Percentiles rank a stretch among this genome's conserved stretches.
Conservation (phyloP, 2,329 filamentous ascomycete species). For the Colletotrichum cordylinicola region DNA sequence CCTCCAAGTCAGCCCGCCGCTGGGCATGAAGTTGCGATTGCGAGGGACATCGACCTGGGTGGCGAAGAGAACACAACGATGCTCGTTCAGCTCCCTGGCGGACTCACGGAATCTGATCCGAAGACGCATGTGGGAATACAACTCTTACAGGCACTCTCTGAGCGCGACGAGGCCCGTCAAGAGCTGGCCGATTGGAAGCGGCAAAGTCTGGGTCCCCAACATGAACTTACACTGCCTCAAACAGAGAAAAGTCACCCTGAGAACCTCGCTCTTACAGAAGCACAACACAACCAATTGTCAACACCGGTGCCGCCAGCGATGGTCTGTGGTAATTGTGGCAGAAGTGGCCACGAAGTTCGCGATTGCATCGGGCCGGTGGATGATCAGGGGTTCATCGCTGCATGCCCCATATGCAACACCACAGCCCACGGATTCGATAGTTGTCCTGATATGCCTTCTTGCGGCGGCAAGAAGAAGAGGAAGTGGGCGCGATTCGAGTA, state of each 20-base stretch:
- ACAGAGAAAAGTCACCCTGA: neutral
- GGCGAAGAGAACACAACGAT: neutral
- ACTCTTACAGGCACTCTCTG: neutral
- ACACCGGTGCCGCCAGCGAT: neutral
- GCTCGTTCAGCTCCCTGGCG: too few relatives aligned
- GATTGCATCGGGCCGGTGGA: constrained; percentile 11
- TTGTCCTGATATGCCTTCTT: neutral
- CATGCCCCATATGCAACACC: constrained; percentile 4
- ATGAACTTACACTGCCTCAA: neutral
- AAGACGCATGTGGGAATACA: too few relatives aligned
- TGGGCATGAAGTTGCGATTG: neutral
- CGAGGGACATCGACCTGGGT: neutral
- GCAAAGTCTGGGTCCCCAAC: neutral
- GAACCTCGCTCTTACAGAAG: neutral
- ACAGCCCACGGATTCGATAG: neutral
- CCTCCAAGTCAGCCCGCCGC: neutral
- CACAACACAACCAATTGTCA: neutral
- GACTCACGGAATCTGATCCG: too few relatives aligned
- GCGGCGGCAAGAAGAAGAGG: neutral
- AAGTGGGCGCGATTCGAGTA: neutral
- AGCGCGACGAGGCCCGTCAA: neutral
- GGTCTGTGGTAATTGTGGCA: neutral
- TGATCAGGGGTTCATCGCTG: neutral
- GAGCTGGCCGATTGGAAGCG: neutral
- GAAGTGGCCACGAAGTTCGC: neutral